A percentile compares a stretch with the other conserved stretches of the same genome.
Evolutionary conservation across 768 basidiomycete genomes (phyloP).

Genomic region (Symmetrospora coprosmae): DNA sequence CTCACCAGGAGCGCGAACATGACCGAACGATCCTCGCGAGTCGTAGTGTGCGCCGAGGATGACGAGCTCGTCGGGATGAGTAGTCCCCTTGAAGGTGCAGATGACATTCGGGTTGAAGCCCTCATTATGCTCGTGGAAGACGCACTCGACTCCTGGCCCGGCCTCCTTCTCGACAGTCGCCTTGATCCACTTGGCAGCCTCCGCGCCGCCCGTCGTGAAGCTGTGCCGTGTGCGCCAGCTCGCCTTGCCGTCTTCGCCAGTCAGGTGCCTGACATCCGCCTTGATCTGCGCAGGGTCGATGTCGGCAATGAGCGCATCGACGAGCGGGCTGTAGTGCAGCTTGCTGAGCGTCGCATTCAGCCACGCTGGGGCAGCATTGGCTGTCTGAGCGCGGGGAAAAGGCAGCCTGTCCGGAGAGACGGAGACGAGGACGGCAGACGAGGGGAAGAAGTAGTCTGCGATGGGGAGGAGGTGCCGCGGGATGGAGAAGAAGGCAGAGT

Average conservation of each 20-base stretch:
- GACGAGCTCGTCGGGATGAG: conserved; percentile 25
- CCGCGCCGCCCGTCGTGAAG: conserved; percentile 7
- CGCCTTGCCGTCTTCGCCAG: conserved; percentile 13
- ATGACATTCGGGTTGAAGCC: conserved; percentile 16
- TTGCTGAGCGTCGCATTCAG: background rate
- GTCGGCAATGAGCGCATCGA: conserved; percentile 3
- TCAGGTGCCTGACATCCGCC: conserved; percentile 8
- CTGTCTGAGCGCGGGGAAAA: background rate
- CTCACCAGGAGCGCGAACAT: conserved; percentile 23
- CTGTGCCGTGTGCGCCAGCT: conserved; percentile 9
- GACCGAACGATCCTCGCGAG: conserved; percentile 28
- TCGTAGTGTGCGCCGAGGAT: conserved; percentile 32
- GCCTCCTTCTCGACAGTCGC: conserved; percentile 1
- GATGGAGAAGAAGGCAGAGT: conserved; percentile 8
- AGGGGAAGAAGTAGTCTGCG: conserved; percentile 2
- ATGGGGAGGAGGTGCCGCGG: background rate
- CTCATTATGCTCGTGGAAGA: conserved; percentile 1
- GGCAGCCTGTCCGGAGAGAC: conserved; percentile 1
- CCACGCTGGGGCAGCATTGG: conserved; percentile 4
- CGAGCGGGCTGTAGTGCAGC: conserved; percentile 1
- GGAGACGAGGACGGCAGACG: background rate
- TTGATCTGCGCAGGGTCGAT: background rate
- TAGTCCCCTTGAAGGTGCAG: conserved; percentile 4
- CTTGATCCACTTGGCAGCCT: conserved; percentile 18
- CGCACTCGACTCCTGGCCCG: background rate